Evolutionary conservation across 2,329 filamentous ascomycete genomes (phyloP).

Genomic region (Neophaeococcomyces mojaviensis): DNA sequence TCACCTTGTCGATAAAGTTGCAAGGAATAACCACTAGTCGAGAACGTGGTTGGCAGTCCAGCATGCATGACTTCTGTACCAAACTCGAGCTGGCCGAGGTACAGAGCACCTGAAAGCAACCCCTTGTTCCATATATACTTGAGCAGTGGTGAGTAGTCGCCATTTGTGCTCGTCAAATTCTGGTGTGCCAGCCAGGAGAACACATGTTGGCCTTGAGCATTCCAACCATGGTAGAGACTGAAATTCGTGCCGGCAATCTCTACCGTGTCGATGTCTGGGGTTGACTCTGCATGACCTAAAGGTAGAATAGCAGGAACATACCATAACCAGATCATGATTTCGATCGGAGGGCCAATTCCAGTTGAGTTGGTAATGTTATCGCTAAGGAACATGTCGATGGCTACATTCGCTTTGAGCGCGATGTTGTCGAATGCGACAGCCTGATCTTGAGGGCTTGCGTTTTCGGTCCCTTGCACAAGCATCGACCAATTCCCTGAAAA

Average conservation of each 20-base stretch:
- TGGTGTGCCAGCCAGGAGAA: slow-evolving; percentile 15
- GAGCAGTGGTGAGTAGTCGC: slow-evolving; percentile 13
- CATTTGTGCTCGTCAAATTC: slow-evolving; percentile 13
- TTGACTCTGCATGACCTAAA: slow-evolving; percentile 11
- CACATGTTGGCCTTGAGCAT: slow-evolving; percentile 15
- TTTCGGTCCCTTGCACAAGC: slow-evolving; percentile 9
- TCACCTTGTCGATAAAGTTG: slow-evolving; percentile 12
- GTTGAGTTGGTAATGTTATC: slow-evolving; percentile 13
- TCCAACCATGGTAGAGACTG: slow-evolving; percentile 15
- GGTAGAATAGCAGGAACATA: slow-evolving; percentile 11
- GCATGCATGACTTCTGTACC: slow-evolving; percentile 16
- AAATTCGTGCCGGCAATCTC: slow-evolving; percentile 12
- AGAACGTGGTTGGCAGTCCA: slow-evolving; percentile 9
- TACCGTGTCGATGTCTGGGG: slow-evolving; percentile 11
- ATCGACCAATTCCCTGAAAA: slow-evolving; percentile 11
- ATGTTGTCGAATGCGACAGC: slow-evolving; percentile 11
- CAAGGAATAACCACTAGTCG: slow-evolving; percentile 9
- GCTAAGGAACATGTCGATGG: slow-evolving; percentile 14
- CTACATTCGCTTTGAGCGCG: slow-evolving; percentile 11
- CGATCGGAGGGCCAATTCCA: slow-evolving; percentile 9
- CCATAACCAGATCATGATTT: slow-evolving; percentile 18
- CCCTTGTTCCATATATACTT: slow-evolving; percentile 14
- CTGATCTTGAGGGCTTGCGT: slow-evolving; percentile 7
- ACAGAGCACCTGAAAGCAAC: slow-evolving; percentile 11
- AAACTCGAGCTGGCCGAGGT: slow-evolving; percentile 14